Base-by-base conservation (phyloP, 1,139 yeast genomes). In the Citeromyces siamensis region DNA sequence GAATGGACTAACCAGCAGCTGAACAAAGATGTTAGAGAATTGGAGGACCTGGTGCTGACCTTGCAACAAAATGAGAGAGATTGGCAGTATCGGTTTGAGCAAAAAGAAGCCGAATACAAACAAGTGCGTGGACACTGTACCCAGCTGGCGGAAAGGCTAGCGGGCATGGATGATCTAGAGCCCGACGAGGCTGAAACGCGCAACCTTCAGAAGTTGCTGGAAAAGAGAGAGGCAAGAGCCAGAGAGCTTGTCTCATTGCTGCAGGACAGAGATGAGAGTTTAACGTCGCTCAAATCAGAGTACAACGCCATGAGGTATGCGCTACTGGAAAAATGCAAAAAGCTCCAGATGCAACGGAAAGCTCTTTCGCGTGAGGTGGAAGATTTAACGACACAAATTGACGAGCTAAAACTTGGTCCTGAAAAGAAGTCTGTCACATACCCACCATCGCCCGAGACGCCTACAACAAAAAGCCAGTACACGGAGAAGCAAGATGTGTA, bases 251-350 rank as follows among this genome's bases (percentile, higher is more conserved):
- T 12, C 7, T 13, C 39, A 13, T 27, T 33, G 10, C 26, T 32
- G 5, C 38, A 43, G 32, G 41, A 42, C 5, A 16, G 31, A 10
- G 23, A 4, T 29, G 35, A 13, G 35, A 49, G 31, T 20, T 50
- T n/a, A 45, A 42, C 9, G 17, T 35, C n/a, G 31, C 38, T 50
- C 35, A 36, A 42, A 2, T 39, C 41, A 3, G 56, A 56, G 19
- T 46, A 54, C 35, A 44, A 48, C 35, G 39, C 41, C 10, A 50
- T 55, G 56, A 58, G 53, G 35, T 46, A 46, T 29, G 60, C 56
- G 35, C 37, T 58, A 20, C 19, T 53, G 12, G 41, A 39, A 10
- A 49, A 51, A 37, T 48, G 49, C 23, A 48, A 46, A 12, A 33
- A 38, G 2, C 37, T 47, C 29, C 41, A 45, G 13, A 36, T 43